Base-by-base conservation (phyloP, 345 rosid species). In the Trapa incisa region DNA sequence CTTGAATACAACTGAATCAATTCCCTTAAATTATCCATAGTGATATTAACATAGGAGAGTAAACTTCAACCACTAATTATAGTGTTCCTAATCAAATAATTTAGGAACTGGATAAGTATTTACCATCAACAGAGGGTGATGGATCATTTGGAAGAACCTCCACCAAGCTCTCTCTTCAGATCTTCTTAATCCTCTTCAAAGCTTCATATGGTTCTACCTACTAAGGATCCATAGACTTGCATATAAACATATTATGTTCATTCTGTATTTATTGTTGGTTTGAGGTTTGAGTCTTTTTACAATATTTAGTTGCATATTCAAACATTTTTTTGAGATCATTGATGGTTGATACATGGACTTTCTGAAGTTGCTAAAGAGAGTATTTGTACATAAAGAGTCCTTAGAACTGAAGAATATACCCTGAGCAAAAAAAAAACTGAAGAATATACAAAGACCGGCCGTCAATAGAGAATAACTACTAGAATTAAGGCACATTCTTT, bases 141-240 rank as follows among this genome's bases (percentile, higher is more conserved):
- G 82, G 87, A 39, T 65, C 83, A 67, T 87, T 96, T 56, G 81
- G 78, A 64, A 92, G 84, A 71, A 85, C 78, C 88, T 80, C 81
- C 68, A 72, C 68, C 78, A 81, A 73, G 71, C 66, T 84, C 68
- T 80, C 97, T 15, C 72, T 84, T 73, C 77, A 22, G 29, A 22
- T 84, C 56, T 57, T 72, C 65, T 70, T 84, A 75, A 77, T 83
- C 54, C 72, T 93, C 58, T 73, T 86, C 42, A 80, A 83, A 0
- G 82, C 89, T 65, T 83, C 89, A 4, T 83, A 58, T 58, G 38
- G 63, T 38, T 32, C 38, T 38, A 58, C 63, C 63, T 58, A 58
- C 38, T 58, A 33, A 58, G 12, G 35, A 16, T 29, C 61, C 29
- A 6, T 13, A 32, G 6, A 29, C 16, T n/a, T 32, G 32, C 37